Evolutionary conservation across 306 rosid species (phyloP).

Genomic region (Medicago truncatula): MtrunA17r5.0-ANR NC_053043.1:12288501-12289000

Average conservation of each 20-base stretch:
- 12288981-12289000: too few species aligned
- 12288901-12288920: too few species aligned
- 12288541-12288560: conserved; percentile 5
- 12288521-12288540: conserved; percentile 10
- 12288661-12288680: not conserved
- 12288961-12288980: too few species aligned
- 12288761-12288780: too few species aligned
- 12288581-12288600: not conserved
- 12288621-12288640: not conserved
- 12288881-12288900: too few species aligned
- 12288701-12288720: conserved; percentile 34
- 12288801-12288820: too few species aligned
- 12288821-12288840: too few species aligned
- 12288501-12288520: conserved; percentile 39
- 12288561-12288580: conserved; percentile 9
- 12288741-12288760: not conserved
- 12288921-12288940: too few species aligned
- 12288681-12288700: not conserved
- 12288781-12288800: too few species aligned
- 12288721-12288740: conserved; percentile 18
- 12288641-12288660: conserved; percentile 10
- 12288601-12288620: conserved; percentile 34
- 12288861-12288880: too few species aligned
- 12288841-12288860: too few species aligned
- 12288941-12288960: too few species aligned